A percentile compares a stretch with the other conserved stretches of the same genome.
Evolutionary conservation across 345 rosid genomes (phyloP).

Genomic region (Orychophragmus violaceus): DNA sequence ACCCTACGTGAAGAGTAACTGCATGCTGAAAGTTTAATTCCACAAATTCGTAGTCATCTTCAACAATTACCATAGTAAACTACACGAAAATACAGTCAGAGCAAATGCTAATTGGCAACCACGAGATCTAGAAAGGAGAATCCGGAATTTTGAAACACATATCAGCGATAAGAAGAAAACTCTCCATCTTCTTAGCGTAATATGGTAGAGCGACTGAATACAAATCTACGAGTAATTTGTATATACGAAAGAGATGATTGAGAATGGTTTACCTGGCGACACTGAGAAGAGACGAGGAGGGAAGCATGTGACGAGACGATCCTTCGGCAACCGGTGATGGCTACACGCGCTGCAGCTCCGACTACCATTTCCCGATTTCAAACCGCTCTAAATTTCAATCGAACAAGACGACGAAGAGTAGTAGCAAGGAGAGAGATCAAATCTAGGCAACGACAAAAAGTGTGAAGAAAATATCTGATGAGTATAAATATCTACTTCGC

Average conservation of each 20-base stretch:
- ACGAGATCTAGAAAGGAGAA: not conserved
- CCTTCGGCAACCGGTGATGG: slow-evolving; percentile 26
- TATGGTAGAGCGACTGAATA: not conserved
- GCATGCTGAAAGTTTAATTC: no score
- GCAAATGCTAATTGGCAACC: not conserved
- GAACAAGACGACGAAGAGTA: not conserved
- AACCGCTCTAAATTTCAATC: not conserved
- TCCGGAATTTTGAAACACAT: not conserved
- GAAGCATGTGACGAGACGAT: slow-evolving; percentile 12
- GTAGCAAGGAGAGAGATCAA: slow-evolving; percentile 9
- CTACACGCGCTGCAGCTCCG: slow-evolving; percentile 31
- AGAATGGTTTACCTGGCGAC: slow-evolving; percentile 16
- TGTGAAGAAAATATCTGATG: not conserved
- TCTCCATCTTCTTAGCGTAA: not conserved
- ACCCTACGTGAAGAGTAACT: no score
- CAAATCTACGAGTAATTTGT: not conserved
- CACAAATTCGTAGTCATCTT: no score
- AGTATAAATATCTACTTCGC: no score
- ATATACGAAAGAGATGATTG: not conserved
- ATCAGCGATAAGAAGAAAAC: slow-evolving; percentile 9
- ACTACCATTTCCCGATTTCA: slow-evolving; percentile 7
- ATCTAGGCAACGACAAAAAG: not conserved
- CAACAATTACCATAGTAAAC: not conserved
- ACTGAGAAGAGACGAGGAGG: slow-evolving; percentile 23
- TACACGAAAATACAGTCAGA: not conserved